Evolutionary conservation across 2,329 filamentous ascomycete species (phyloP), one percentile per base, ranked within the genome.

Genomic region (Alternaria metachromatica): DNA sequence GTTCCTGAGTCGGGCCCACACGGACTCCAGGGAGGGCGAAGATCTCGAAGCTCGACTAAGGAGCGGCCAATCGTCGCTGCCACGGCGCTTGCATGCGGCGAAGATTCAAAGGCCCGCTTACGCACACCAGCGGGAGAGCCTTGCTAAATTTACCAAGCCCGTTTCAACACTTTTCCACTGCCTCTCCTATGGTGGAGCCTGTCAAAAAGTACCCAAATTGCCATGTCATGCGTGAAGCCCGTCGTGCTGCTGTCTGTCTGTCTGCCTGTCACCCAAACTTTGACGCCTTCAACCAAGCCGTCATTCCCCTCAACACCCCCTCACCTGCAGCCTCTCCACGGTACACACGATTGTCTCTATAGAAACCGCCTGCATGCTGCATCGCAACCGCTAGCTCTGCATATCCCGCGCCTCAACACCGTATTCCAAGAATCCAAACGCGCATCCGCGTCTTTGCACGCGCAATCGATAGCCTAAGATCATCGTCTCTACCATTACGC

Each of bases 31-130:
- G 64, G 63, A 62, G 55, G 46, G 64, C 46, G 65, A 69, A 66
- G 59, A 72, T 67, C 63, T 69, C 69, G 62, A 69, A 62, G 65
- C 66, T 54, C 56, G 46, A 45, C 25, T 59, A 61, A 65, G 62
- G 57, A 59, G 60, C 55, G 55, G 57, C 68, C 68, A 72, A 70
- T 71, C 56, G 45, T 54, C 48, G 21, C 51, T 46, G 66, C 48
- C 58, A 60, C 61, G 68, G 69, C 69, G 70, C 70, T 68, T 71
- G 65, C 65, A 65, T 67, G 69, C 63, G 66, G 67, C 69, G 60
- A 59, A 66, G 57, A 62, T 55, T 62, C 62, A 54, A 56, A 37
- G 60, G 64, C 69, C 49, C 66, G 67, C 71, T 72, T 68, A 72
- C 67, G 68, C 70, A 72, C 63, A 33, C 58, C 49, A 60, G 49